Evolutionary conservation across 202 grass and related monocot species (phyloP).

Genomic region (Setaria italica): DNA sequence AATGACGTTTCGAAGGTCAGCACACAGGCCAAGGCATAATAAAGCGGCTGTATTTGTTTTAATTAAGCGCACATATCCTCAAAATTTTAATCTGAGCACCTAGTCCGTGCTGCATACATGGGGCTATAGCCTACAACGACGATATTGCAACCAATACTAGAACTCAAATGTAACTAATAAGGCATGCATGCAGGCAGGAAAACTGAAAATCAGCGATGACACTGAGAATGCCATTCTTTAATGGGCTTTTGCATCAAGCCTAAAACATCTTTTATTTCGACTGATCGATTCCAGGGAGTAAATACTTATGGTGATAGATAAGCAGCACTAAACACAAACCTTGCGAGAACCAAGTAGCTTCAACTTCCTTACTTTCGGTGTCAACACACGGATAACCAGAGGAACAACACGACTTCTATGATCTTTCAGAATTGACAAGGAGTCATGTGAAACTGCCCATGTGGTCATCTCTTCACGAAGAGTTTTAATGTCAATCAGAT

Average conservation of each 20-base stretch:
- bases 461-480: constrained; percentile 91
- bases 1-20: not conserved
- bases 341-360: constrained; percentile 90
- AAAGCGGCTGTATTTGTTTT: not conserved
- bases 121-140: not conserved
- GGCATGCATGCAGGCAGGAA: not conserved
- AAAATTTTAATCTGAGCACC: not conserved
- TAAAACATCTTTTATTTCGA: not conserved
- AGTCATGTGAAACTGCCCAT: constrained; percentile 88
- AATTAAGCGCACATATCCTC: not conserved
- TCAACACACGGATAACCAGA: constrained; percentile 78
- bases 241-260: not conserved
- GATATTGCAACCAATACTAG: not conserved
- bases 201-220: not conserved
- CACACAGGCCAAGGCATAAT: not conserved
- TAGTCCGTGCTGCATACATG: not conserved
- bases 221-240: not conserved
- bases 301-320: constrained; percentile 22
- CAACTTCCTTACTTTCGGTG: constrained; percentile 86
- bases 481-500: constrained; percentile 72
- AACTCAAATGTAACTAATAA: not conserved
- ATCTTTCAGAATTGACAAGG: constrained; percentile 68
- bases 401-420: constrained; percentile 78
- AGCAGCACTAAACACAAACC: constrained; percentile 60
- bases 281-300: not conserved